Percentiles rank a stretch among this genome's conserved stretches.
phyloP scores from a whole-genome alignment of 148 eudicot genomes.

The Salicornia ramosissima region DNA sequence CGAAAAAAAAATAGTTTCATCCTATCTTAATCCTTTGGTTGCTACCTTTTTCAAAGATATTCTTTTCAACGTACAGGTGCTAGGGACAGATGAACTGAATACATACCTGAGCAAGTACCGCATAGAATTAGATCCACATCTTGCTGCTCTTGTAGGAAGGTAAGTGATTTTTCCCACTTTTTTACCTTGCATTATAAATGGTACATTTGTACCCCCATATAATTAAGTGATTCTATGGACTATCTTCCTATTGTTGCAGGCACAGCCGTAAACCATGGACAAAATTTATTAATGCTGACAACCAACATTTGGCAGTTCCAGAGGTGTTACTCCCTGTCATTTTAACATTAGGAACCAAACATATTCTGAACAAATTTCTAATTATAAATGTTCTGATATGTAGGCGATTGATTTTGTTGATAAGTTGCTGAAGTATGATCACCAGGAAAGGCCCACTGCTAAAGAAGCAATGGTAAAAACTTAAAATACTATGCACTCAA shows the following conservation, averaged over 20 bases:
- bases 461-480: slow-evolving; percentile 88
- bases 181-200: background rate
- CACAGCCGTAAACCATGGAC: slow-evolving; percentile 86
- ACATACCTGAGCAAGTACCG: slow-evolving; percentile 72
- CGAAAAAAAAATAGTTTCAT: background rate
- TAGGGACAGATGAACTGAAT: slow-evolving; percentile 79
- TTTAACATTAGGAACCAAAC: background rate
- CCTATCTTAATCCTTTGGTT: background rate
- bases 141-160: slow-evolving; percentile 86
- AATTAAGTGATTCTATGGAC: background rate
- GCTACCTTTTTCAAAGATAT: background rate
- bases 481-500: too few relatives aligned
- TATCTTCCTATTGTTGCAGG: slow-evolving; percentile 35
- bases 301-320: slow-evolving; percentile 85
- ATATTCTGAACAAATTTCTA: background rate
- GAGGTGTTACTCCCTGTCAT: slow-evolving; percentile 41
- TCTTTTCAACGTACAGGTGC: slow-evolving; percentile 37
- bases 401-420: slow-evolving; percentile 96
- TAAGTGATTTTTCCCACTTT: slow-evolving; percentile 17
- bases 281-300: slow-evolving; percentile 74
- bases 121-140: slow-evolving; percentile 73
- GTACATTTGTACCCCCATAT: background rate
- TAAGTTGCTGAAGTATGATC: slow-evolving; percentile 80
- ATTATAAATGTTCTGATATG: background rate
- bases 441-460: slow-evolving; percentile 93